Percentiles rank a stretch among this genome's conserved stretches.
phyloP scores from a whole-genome alignment of 2,329 filamentous ascomycete genomes.

The Fusarium circinatum region DNA sequence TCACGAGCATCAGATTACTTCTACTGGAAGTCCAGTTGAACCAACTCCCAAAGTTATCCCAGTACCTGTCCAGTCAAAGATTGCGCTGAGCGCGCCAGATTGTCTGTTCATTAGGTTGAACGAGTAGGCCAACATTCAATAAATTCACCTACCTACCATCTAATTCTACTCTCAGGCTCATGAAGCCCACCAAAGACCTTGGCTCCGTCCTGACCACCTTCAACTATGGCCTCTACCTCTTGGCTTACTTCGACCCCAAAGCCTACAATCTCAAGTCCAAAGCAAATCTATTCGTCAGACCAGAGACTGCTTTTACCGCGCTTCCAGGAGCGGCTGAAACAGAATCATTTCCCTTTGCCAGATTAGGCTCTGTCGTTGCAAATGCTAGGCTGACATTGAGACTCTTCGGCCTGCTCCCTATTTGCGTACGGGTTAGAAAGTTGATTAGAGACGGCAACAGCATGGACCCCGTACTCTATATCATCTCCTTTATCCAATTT shows the following conservation, averaged over 20 bases:
- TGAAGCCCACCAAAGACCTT: neutral
- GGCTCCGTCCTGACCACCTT: neutral
- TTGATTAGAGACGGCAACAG: neutral
- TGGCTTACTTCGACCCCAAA: neutral
- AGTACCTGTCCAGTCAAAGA: neutral
- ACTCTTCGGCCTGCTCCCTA: neutral
- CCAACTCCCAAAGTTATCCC: neutral
- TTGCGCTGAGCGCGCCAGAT: neutral
- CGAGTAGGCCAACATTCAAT: neutral
- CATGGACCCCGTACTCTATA: neutral
- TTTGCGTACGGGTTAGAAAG: neutral
- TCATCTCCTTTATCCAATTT: neutral
- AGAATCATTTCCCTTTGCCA: neutral
- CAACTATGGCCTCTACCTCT: neutral
- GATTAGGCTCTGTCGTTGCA: neutral
- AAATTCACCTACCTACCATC: neutral
- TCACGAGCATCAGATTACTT: neutral
- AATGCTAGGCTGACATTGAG: neutral
- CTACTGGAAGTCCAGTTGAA: neutral
- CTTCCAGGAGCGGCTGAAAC: fast-evolving
- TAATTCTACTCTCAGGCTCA: neutral
- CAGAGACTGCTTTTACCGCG: neutral
- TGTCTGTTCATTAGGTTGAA: neutral
- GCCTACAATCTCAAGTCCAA: neutral
- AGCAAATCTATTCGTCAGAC: neutral